Evolutionary conservation across 352 stramenopile species (phyloP).

Genomic region (Globisporangium camurandrum): DNA sequence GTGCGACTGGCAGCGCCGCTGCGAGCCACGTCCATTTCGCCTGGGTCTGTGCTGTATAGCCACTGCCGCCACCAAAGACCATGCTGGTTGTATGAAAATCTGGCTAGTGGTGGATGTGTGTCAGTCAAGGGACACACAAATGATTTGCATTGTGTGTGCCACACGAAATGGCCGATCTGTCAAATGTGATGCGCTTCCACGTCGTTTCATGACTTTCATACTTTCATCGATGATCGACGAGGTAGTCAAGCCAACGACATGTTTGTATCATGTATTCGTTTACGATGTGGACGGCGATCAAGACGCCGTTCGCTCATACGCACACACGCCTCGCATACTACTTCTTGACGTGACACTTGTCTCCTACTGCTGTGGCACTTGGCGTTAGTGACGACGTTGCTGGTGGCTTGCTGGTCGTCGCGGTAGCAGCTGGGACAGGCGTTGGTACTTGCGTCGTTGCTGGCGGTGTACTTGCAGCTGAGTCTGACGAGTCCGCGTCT

Average conservation of each 20-base stretch:
- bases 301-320: background rate
- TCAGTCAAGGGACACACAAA: background rate
- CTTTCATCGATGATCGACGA: no score
- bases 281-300: background rate
- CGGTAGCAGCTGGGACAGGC: background rate
- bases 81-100: background rate
- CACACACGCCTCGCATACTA: background rate
- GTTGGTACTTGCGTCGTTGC: background rate
- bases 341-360: constrained; percentile 1
- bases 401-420: background rate
- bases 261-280: no score
- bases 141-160: background rate
- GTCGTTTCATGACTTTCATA: no score
- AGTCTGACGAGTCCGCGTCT: background rate
- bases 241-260: no score
- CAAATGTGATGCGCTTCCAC: no score
- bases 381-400: background rate
- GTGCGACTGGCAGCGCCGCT: constrained; percentile 16
- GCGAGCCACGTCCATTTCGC: constrained; percentile 23
- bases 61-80: constrained; percentile 4
- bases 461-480: no score
- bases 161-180: no score
- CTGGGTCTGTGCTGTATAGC: constrained; percentile 2
- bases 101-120: background rate
- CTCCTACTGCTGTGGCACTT: background rate